phyloP scores from a whole-genome alignment of 345 rosid species.

The Trapa bicornis region DNA sequence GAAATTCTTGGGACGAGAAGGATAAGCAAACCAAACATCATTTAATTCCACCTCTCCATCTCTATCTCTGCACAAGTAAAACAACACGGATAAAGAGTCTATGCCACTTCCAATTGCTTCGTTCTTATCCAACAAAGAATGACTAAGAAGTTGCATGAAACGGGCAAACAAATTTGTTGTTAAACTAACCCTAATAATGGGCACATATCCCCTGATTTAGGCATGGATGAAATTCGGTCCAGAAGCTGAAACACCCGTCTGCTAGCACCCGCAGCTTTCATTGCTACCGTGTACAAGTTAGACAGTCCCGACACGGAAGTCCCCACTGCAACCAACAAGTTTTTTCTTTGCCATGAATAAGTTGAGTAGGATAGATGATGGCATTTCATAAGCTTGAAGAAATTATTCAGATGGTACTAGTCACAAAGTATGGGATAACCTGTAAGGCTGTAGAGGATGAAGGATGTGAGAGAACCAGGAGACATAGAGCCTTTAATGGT shows the following conservation, averaged over 20 bases:
- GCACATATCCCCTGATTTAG: slow-evolving; percentile 60
- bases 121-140: not conserved
- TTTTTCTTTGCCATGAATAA: not conserved
- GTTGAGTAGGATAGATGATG: not conserved
- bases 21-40: slow-evolving; percentile 97
- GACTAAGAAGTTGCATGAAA: not conserved
- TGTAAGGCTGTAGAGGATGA: slow-evolving; percentile 91
- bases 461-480: slow-evolving; percentile 80
- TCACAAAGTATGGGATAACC: slow-evolving; percentile 24
- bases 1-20: slow-evolving; percentile 86
- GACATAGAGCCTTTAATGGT: slow-evolving; percentile 78
- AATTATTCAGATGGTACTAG: not conserved
- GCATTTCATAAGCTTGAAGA: not conserved
- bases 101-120: too few relatives aligned
- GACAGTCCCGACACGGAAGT: slow-evolving; percentile 71
- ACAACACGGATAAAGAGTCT: not conserved
- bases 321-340: slow-evolving; percentile 47
- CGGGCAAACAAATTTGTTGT: too few relatives aligned
- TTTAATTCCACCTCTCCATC: slow-evolving; percentile 81
- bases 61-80: slow-evolving; percentile 35
- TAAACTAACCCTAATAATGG: slow-evolving; percentile 52
- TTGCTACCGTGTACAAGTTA: slow-evolving; percentile 67
- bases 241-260: slow-evolving; percentile 84
- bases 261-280: slow-evolving; percentile 98
- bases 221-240: slow-evolving; percentile 74